These are phyloP conservation scores for Neofusicoccum ribis DNA, from an alignment of 2,329 filamentous ascomycete species.

Conservation along the genomic window DNA sequence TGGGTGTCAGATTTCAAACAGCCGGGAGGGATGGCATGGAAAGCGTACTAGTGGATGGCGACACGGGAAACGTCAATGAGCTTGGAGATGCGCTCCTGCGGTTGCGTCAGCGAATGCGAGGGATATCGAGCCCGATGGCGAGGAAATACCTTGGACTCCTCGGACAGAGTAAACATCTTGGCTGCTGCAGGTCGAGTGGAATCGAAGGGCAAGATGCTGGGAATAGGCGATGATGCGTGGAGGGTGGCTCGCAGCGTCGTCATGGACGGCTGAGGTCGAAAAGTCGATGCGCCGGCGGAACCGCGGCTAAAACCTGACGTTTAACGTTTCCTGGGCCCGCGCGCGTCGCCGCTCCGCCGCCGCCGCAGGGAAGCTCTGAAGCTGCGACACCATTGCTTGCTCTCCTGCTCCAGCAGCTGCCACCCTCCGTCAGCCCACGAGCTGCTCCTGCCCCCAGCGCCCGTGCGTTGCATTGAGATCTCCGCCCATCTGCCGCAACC, in stretches of 20 bases:
- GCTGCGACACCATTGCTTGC: constrained; percentile 10
- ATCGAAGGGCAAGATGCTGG: constrained; percentile 2
- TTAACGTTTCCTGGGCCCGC: constrained; percentile 1
- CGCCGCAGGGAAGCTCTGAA: constrained; percentile 8
- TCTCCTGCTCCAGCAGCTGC: not conserved
- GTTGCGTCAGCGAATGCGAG: not conserved
- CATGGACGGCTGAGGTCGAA: constrained; percentile 14
- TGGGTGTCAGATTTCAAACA: constrained; percentile 26
- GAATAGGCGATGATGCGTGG: constrained; percentile 6
- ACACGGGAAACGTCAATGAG: constrained; percentile 93
- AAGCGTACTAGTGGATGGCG: constrained; percentile 92
- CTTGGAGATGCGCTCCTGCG: constrained; percentile 93
- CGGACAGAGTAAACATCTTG: constrained; percentile 68
- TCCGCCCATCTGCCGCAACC: not conserved
- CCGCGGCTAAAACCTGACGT: not conserved
- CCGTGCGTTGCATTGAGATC: not conserved
- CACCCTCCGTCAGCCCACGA: not conserved
- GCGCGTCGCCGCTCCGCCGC: constrained; percentile 10
- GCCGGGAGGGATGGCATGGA: constrained; percentile 5
- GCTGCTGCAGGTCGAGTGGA: not conserved
- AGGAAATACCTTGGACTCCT: constrained; percentile 85
- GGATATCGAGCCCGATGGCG: not conserved
- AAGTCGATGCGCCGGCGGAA: constrained; percentile 11
- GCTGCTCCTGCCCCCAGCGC: not conserved
- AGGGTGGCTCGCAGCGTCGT: constrained; percentile 2